Evolutionary conservation across 805 yeast species (phyloP).

Genomic region (Ogataea paraovalis): DNA sequence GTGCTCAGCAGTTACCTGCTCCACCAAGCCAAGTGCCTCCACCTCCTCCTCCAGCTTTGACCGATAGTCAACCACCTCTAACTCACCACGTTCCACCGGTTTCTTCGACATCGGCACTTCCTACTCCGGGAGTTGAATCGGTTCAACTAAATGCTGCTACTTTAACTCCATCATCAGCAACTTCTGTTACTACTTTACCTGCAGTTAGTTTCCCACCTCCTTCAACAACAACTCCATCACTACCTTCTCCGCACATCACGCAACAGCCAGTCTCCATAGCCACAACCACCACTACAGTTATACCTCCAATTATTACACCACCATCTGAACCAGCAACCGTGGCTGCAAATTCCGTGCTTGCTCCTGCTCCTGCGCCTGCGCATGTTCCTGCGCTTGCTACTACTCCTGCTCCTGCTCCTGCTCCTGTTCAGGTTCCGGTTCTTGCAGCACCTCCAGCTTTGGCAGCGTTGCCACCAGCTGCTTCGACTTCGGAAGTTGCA

Average conservation of each 20-base stretch:
- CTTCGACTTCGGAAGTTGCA: too few species aligned
- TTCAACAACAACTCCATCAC: constrained; percentile 1
- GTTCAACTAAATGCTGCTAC: constrained; percentile 7
- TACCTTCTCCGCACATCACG: not conserved
- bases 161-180: constrained; percentile 4
- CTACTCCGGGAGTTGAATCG: constrained; percentile 2
- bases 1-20: constrained; percentile 26
- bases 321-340: constrained; percentile 2
- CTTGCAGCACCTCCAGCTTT: constrained; percentile 7
- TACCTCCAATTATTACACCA: constrained; percentile 10
- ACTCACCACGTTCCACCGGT: constrained; percentile 1
- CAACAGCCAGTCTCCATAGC: too few species aligned
- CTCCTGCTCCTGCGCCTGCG: constrained; percentile 1
- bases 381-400: constrained; percentile 4
- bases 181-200: not conserved
- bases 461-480: too few species aligned
- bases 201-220: not conserved
- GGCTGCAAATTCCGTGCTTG: constrained; percentile 1
- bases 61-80: constrained; percentile 5
- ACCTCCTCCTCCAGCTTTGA: constrained; percentile 14
- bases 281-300: not conserved
- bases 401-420: constrained; percentile 4
- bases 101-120: constrained; percentile 9
- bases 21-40: constrained; percentile 23
- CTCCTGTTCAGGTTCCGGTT: constrained; percentile 5